Conservation (phyloP, 805 yeast genomes). For the Metschnikowia dekortorum region DNA sequence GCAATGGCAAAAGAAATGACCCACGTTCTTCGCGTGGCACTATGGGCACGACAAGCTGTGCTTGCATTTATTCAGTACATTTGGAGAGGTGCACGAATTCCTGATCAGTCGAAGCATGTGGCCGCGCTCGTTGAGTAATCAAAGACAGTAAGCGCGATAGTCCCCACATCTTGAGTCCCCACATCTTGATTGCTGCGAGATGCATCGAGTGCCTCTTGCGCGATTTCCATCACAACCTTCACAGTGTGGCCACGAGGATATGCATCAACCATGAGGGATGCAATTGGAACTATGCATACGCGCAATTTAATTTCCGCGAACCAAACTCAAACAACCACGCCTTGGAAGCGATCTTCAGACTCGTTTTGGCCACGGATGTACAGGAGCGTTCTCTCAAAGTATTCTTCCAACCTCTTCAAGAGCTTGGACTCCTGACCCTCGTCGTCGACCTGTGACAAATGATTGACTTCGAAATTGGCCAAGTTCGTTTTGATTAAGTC, state of each 20-base stretch:
- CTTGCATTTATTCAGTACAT: too few species aligned
- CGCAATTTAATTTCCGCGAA: too few species aligned
- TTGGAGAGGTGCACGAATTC: too few species aligned
- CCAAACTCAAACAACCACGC: slow-evolving; percentile 27
- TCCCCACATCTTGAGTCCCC: background rate
- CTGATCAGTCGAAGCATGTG: too few species aligned
- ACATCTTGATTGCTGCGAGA: background rate
- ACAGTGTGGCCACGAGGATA: background rate
- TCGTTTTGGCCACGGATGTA: slow-evolving; percentile 67
- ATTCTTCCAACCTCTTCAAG: slow-evolving; percentile 28
- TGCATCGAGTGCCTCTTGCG: background rate
- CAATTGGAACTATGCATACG: too few species aligned
- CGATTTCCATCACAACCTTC: background rate
- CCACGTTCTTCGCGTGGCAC: background rate
- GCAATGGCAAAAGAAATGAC: background rate
- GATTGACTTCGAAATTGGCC: slow-evolving; percentile 37
- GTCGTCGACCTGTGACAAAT: slow-evolving; percentile 18
- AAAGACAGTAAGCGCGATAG: background rate
- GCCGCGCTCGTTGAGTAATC: too few species aligned
- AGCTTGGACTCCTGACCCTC: slow-evolving; percentile 26
- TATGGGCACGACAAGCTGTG: background rate
- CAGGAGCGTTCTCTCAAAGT: slow-evolving; percentile 64
- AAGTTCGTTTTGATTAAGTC: slow-evolving; percentile 72
- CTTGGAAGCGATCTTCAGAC: slow-evolving; percentile 63
- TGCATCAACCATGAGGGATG: too few species aligned